Evolutionary conservation across 257 asterid genomes (phyloP), one percentile per base, ranked within the genome.

Genomic region (Paulownia fortunei): DNA sequence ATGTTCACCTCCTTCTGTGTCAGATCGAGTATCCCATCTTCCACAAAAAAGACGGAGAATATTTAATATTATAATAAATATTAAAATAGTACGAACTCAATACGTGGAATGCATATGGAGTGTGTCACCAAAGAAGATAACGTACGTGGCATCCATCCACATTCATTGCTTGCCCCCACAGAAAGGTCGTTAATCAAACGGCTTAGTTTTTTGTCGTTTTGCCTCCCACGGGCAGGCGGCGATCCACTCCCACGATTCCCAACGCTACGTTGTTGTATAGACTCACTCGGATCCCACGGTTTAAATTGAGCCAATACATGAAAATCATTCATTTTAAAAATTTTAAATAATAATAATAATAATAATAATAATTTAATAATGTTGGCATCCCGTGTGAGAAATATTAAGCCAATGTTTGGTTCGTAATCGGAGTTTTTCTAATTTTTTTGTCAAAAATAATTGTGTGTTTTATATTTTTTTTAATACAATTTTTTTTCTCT

Each of bases 121-220:
- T 66, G 87, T 51, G 86, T 88, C 92, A 79, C 37, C 75, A 67
- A 55, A 72, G 79, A 24, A 3, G 67, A 76, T 39, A 0, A 9
- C 1, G 26, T 83, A 80, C 90, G 96, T 89, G 96, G 85, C 84
- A 5, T 79, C 63, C 69, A 36, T 11, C 59, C 84, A 70, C 81
- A 59, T 59, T n/a, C 44, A 55, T 67, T 24, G 61, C 72, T 63
- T 64, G 37, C 9, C 70, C 82, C 62, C 27, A 12, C 70, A 2
- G 64, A 3, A 58, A 51, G 58, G 42, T 69, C 81, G 81, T 67
- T 79, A 60, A 67, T 74, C 63, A 64, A 83, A 81, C 86, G 87
- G 70, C 89, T 30, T 16, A 3, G 7, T 21, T 6, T 15, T 36
- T 81, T 79, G 87, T 87, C 88, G 69, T 75, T 73, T 84, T 39